Evolutionary conservation across 1,139 yeast genomes (phyloP), one percentile per base, ranked within the genome.

Genomic region (Geotrichum macrosporum): DNA sequence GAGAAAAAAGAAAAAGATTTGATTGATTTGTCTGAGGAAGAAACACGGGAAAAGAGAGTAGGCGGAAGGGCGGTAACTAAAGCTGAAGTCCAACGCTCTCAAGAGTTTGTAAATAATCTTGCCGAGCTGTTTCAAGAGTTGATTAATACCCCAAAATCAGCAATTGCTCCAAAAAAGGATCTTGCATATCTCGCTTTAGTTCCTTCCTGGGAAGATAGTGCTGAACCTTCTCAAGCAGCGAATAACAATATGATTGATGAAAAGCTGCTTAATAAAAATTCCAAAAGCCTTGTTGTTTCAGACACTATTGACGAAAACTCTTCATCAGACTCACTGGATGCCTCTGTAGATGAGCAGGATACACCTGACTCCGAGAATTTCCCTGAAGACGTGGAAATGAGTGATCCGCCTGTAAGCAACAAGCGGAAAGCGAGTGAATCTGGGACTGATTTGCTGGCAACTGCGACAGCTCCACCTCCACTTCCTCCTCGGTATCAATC

Each of bases 111-210:
- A 37, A 78, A 77, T 53, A 84, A 84, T 44, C 71, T 92, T 41
- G 76, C 84, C 49, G 77, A 75, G 36, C 69, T 92, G 35, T 92
- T 85, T 60, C 59, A 70, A 33, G 81, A 81, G 49, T 77, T 88
- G 82, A 81, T 85, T 13, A 73, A 74, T 50, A 75, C 89, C 0
- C 63, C 71, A 5, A 66, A 70, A 35, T 70, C 87, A 49, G 81
- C 84, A 57, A 87, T 92, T 3, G 77, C 81, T 4, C 98, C 98
- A 0, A 77, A 80, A 27, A 81, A 80, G 55, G 95, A 87, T 54
- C 71, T 92, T 54, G 96, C 96, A 0, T 89, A 84, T 60, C 71
- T 92, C 55, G 92, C 97, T 1, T 83, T 92, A 55, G 80, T 87
- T 42, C 92, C 92, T 1, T 75, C 84, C 35, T 78, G 46, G 33